Evolutionary conservation across 2,329 filamentous ascomycete species (phyloP), one percentile per base, ranked within the genome.

Genomic region (Pseudocercospora pini-densiflorae): DNA sequence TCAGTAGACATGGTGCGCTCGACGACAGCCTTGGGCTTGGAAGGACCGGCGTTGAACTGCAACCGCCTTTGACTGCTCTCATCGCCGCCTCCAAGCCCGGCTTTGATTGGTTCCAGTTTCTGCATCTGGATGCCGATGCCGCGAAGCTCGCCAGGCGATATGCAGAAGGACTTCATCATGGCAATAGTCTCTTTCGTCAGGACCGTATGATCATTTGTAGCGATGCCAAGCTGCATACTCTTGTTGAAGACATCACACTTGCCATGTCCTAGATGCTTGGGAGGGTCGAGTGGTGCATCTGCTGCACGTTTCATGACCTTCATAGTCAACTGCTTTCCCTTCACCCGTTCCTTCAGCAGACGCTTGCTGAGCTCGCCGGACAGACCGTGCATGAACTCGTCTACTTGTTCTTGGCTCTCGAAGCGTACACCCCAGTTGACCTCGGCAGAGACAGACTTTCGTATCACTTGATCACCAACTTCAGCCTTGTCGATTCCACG

Each of bases 351-450:
- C 70, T 93, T 92, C 23, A 93, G 76, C 19, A 99, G 81, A 1
- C 95, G 87, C 63, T 89, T 90, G 72, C 94, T 89, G 6, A 99
- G 81, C 78, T 99, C 95, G 63, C 90, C 90, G 75, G 92, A 95
- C 0, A 99, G 82, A 70, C 92, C 95, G 68, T 88, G 83, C 31
- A 98, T 86, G 77, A 99, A 99, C 70, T 96, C 92, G 66, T 98
- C 94, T 0, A 93, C 94, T 79, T 99, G 94, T n/a, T 88, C 86
- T 75, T 97, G 93, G 67, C 87, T 96, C 71, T 95, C 88, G 76
- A 99, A 99, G 5, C 95, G 89, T 63, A 99, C 97, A 2, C 96
- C 95, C 95, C 95, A 99, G 74, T 95, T 99, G 68, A 99, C 93
- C 77, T 99, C 95, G 0, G 94, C 94, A 1, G 95, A 98, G 0